Evolutionary conservation across 2,329 filamentous ascomycete genomes (phyloP), one percentile per base, ranked within the genome.

Genomic region (Ophiostoma sp.): DNA sequence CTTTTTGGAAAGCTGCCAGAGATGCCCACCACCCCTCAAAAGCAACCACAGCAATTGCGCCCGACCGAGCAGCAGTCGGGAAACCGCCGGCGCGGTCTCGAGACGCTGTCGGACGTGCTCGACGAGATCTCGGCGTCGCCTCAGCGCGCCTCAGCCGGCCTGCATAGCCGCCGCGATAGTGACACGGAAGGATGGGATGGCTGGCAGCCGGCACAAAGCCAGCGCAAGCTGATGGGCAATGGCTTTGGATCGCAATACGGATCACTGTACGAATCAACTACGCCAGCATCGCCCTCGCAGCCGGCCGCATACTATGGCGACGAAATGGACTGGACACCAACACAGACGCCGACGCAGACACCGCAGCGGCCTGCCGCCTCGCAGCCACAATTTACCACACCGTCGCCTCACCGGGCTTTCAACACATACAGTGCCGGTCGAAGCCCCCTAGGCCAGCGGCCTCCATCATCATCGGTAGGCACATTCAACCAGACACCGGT

Each of bases 311-410:
- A 68, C 15, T 41, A 84, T 70, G 81, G 80, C 0, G 86, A 90
- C 54, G 84, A 85, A 70, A 93, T 94, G 91, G 91, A 93, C 75
- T 92, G 90, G 87, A 86, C 88, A 2, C 89, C 89, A 0, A 87
- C 87, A 11, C 48, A 68, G 60, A 65, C 72, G 69, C 82, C 83
- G 20, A 79, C 81, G 66, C 80, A 66, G 5, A 35, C 86, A 0
- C 80, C 81, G 69, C 83, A 84, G n/a, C 80, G 60, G 17, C 31
- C 60, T 11, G 33, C 20, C 0, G 20, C 57, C 6, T 31, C 60
- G 60, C 60, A 35, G 60, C n/a, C 27, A 17, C 60, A n/a, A 17
- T 36, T 36, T 4, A 65, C 70, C 3, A 39, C 86, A 0, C 80
- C 81, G 70, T 83, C 84, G n/a, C 80, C 81, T 67, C 80, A 87